These are phyloP conservation scores for Puya raimondii DNA, from an alignment of 176 grass and related monocot genomes.

Conservation along the genomic window DNA sequence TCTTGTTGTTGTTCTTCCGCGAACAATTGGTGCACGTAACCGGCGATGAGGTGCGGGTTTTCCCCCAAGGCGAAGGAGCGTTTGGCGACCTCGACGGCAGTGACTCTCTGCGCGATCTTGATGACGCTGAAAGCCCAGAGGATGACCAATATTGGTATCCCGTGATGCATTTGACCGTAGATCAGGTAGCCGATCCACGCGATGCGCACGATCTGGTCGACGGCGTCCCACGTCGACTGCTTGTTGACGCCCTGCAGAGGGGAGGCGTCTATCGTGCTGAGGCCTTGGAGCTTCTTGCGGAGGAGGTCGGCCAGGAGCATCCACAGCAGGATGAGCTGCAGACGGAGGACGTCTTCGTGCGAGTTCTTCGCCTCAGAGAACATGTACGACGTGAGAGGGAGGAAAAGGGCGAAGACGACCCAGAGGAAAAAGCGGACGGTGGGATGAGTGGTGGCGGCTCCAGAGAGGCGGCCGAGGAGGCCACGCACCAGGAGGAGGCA, in stretches of 20 bases:
- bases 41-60: slow-evolving; percentile 22
- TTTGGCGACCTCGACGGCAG: slow-evolving; percentile 33
- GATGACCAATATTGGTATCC: slow-evolving; percentile 36
- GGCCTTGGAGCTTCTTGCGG: slow-evolving; percentile 44
- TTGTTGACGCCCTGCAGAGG: slow-evolving; percentile 27
- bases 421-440: slow-evolving; percentile 41
- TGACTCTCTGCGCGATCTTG: slow-evolving; percentile 41
- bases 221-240: slow-evolving; percentile 11
- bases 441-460: slow-evolving; percentile 15
- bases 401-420: slow-evolving; percentile 35
- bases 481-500: slow-evolving; percentile 26
- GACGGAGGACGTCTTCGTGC: slow-evolving; percentile 20
- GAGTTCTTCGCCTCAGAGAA: slow-evolving; percentile 21
- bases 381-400: slow-evolving; percentile 39
- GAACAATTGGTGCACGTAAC: slow-evolving; percentile 43
- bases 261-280: slow-evolving; percentile 16
- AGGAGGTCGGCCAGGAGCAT: slow-evolving; percentile 47
- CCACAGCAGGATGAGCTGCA: slow-evolving; percentile 36
- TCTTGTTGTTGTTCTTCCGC: neutral
- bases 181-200: slow-evolving; percentile 50
- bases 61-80: slow-evolving; percentile 33
- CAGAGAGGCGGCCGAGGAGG: slow-evolving; percentile 32
- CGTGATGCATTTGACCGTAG: too few relatives aligned
- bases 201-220: slow-evolving; percentile 45
- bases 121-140: slow-evolving; percentile 45